Base-by-base conservation (phyloP, 139 green algal species). In the Picochlorum sp. region DNA sequence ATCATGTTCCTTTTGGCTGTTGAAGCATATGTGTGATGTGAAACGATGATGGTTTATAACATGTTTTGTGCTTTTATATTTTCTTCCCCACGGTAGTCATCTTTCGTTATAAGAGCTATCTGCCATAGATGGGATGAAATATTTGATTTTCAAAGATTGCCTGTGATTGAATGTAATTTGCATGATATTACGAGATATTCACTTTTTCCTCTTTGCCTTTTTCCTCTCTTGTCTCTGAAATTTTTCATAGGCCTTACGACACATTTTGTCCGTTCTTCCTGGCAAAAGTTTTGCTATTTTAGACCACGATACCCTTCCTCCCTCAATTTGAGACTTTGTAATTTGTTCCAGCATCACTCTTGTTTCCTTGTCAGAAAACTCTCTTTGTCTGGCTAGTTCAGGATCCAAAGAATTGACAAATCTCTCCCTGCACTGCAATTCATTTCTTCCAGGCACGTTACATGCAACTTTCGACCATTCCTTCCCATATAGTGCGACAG, bases 331-430 rank as follows among this genome's bases (percentile, higher is more conserved):
- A 49, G 22, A 35, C 16, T 50, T 35, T 35, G 7, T 32, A 14
- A 51, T n/a, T 24, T 50, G 12, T 7, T 61, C 14, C 9, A 45
- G 18, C 14, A 61, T 12, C 22, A 33, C 33, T n/a, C 49, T 32
- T 13, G 6, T 5, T 20, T 61, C 55, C 18, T 61, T 13, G n/a
- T 61, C 9, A 28, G 9, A 40, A 22, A 52, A 63, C 12, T 8
- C 24, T 28, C 12, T 10, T 37, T 64, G 8, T 30, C 18, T 55
- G 10, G 59, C 40, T 47, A 36, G 45, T 61, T 55, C 33, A 12
- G 66, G 66, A 54, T 73, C 59, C 8, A 69, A 59, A 44, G 43
- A 39, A 45, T 73, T 73, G 31, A 68, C 64, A 50, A 43, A 73
- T 9, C 59, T 44, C 20, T 66, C 59, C 26, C 59, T 44, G 30